Evolutionary conservation across 2,329 filamentous ascomycete species (phyloP).

Genomic region (Xylariaceae sp.): DNA sequence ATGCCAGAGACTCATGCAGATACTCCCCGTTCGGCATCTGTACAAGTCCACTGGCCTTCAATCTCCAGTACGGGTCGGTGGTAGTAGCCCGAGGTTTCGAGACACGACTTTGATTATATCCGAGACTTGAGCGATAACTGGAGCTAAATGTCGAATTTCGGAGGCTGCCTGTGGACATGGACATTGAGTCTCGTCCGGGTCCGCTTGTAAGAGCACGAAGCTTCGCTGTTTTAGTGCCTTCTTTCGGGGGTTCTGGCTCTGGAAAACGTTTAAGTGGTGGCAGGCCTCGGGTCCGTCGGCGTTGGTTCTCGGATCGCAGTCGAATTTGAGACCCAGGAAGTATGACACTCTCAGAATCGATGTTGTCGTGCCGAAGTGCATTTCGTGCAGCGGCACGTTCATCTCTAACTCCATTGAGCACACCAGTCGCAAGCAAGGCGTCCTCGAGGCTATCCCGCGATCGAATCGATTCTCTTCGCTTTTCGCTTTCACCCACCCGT

Average conservation of each 20-base stretch:
- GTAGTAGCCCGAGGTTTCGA: conserved; percentile 27
- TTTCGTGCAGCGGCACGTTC: conserved; percentile 24
- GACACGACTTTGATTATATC: conserved; percentile 31
- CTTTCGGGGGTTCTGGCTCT: conserved; percentile 22
- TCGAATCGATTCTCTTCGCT: conserved; percentile 19
- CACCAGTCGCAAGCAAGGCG: conserved; percentile 26
- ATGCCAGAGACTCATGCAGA: conserved; percentile 47
- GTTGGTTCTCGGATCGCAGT: conserved; percentile 27
- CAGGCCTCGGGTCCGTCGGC: conserved; percentile 26
- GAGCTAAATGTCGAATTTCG: conserved; percentile 32
- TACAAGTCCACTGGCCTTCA: conserved; percentile 39
- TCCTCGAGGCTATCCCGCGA: conserved; percentile 24
- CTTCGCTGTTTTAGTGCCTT: conserved; percentile 30
- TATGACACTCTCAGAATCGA: conserved; percentile 8
- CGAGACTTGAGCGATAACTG: conserved; percentile 31
- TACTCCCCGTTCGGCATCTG: conserved; percentile 52
- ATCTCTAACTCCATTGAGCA: conserved; percentile 26
- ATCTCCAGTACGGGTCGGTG: conserved; percentile 35
- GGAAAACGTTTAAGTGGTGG: conserved; percentile 24
- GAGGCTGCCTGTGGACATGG: conserved; percentile 29
- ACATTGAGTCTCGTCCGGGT: conserved; percentile 24
- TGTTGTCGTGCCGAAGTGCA: conserved; percentile 18
- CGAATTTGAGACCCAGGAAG: conserved; percentile 20
- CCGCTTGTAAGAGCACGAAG: conserved; percentile 26
- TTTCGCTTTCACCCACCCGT: conserved; percentile 15